Evolutionary conservation across 169 alveolate species (phyloP), one percentile per base, ranked within the genome.

Genomic region (Eimeria maxima): DNA sequence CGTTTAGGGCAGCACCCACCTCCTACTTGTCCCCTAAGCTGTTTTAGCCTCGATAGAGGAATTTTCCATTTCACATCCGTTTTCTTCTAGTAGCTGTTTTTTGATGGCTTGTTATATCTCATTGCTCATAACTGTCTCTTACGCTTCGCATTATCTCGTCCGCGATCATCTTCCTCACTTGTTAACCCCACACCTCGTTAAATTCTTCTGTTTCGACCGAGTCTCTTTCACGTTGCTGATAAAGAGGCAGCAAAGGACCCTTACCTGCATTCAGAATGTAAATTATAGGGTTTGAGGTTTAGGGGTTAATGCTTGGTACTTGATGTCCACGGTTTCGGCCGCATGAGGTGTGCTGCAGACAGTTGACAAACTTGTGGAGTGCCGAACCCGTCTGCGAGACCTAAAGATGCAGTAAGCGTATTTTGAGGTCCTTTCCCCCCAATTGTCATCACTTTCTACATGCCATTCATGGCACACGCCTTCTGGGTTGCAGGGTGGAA

Each of bases 321-420:
- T 38, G 55, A 14, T 7, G 8, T 13, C 20, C 5, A 44, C 3
- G 47, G n/a, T 33, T 29, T 38, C 7, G 84, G 24, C 38, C 38
- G 16, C 6, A 44, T 78, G 22, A 29, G n/a, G 4, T 83, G 71
- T 20, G 74, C 47, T 29, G 74, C 91, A 83, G 91, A 83, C 91
- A 22, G 91, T 83, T n/a, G 91, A 83, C 91, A 83, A 83, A 18
- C 74, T 83, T 45, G 74, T 83, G 47, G 91, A 83, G 60, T 83
- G 91, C 50, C 57, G 91, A 5, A 55, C 91, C 16, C 71, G 74
- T 33, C 8, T 83, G 91, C 38, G 91, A 22, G 91, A 83, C 73
- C 63, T 83, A 29, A 83, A 55, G 33, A 83, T 65, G 38, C 91
- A 83, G 91, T 83, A 83, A 47, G 91, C 16, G 83, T 55, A 73